Percentiles rank a stretch among this genome's conserved stretches.
These are phyloP conservation scores for Gentiana straminea DNA, from an alignment of 257 asterid genomes.

Conservation along the genomic window DNA sequence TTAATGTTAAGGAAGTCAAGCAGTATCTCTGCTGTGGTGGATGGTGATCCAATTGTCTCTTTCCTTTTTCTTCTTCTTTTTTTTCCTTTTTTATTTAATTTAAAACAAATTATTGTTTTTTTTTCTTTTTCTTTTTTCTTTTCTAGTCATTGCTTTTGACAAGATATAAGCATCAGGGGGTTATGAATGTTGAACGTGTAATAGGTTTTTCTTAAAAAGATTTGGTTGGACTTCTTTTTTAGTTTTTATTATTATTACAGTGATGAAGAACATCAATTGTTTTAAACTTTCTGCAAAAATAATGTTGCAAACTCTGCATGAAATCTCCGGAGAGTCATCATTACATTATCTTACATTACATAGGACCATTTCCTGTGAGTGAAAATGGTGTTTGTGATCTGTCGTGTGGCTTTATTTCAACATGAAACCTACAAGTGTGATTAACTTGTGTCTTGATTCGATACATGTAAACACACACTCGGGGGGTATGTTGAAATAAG, in stretches of 20 bases:
- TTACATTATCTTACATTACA: conserved; percentile 18
- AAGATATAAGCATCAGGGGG: conserved; percentile 30
- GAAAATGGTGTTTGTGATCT: background rate
- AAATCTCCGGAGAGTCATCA: conserved; percentile 30
- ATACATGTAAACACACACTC: background rate
- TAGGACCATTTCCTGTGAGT: conserved; percentile 1
- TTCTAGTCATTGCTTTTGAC: conserved; percentile 16
- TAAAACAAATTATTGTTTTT: background rate
- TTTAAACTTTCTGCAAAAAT: conserved; percentile 24
- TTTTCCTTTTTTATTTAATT: conserved; percentile 6
- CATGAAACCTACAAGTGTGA: background rate
- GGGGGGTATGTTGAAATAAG: background rate
- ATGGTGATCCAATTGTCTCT: background rate
- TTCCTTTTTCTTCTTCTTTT: conserved; percentile 6
- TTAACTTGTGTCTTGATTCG: no score
- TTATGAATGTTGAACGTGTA: conserved; percentile 1
- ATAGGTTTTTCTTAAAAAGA: conserved; percentile 16
- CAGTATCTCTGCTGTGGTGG: background rate
- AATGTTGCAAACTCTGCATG: conserved; percentile 31
- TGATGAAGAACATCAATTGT: conserved; percentile 23
- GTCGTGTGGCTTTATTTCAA: background rate
- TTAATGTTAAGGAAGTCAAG: no score
- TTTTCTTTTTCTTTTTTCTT: conserved; percentile 1
- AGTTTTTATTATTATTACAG: conserved; percentile 8
- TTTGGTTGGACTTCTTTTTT: conserved; percentile 23